These are phyloP conservation scores for Dipteronia sinensis DNA, from an alignment of 345 rosid genomes.

Conservation along the genomic window DNA sequence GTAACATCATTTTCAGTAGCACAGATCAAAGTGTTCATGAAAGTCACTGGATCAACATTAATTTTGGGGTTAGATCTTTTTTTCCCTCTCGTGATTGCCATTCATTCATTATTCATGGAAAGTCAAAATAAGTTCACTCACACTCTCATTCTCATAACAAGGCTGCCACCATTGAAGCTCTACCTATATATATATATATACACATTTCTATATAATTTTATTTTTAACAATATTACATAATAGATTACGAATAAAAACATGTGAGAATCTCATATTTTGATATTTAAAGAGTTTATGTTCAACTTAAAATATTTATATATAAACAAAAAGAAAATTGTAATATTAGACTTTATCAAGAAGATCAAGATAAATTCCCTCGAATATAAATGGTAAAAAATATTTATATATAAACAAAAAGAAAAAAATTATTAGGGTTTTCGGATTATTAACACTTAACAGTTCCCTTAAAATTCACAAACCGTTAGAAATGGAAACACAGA, in stretches of 20 bases:
- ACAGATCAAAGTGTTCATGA: constrained; percentile 5
- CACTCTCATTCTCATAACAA: not conserved
- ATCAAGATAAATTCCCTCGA: no score
- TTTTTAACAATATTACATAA: no score
- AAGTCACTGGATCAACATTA: constrained; percentile 33
- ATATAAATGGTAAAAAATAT: no score
- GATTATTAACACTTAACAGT: not conserved
- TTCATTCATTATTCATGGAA: not conserved
- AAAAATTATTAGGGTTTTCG: not conserved
- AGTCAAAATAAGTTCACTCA: not conserved
- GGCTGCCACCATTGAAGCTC: constrained; percentile 21
- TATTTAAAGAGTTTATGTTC: no score
- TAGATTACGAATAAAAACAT: no score
- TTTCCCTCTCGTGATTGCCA: constrained; percentile 28
- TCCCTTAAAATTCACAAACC: constrained; percentile 45
- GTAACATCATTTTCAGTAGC: constrained; percentile 37
- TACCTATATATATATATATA: constrained; percentile 5
- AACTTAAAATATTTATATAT: no score
- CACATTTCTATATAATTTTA: not conserved
- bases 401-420: no score
- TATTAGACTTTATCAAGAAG: no score
- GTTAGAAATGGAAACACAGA: constrained; percentile 51
- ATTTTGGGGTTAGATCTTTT: constrained; percentile 29
- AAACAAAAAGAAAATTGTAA: no score
- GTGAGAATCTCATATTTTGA: no score